Conservation (phyloP, 257 asterid species). For the Solanum acaule region DNA sequence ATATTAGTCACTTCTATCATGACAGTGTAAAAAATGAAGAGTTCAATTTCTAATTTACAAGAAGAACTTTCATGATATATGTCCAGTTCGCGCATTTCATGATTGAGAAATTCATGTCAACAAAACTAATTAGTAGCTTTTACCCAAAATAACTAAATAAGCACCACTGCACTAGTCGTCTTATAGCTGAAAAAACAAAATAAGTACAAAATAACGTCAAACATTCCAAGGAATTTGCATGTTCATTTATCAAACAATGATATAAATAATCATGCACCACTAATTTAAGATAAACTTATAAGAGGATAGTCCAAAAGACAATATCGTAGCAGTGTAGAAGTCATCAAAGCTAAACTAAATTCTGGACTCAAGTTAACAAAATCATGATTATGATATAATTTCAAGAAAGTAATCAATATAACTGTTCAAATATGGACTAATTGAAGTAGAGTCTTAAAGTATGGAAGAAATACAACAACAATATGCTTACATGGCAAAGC, state of each 20-base stretch:
- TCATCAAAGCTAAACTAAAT: background rate
- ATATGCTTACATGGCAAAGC: constrained; percentile 59
- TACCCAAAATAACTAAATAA: background rate
- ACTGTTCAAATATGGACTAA: constrained; percentile 48
- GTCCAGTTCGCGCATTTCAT: too few species aligned
- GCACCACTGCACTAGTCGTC: background rate
- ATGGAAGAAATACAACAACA: constrained; percentile 29
- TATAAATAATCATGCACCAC: background rate
- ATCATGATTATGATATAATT: background rate
- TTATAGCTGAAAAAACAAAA: background rate
- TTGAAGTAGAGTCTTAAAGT: constrained; percentile 26
- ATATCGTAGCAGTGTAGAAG: background rate
- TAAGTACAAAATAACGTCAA: background rate
- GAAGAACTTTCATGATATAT: background rate
- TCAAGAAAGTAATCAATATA: constrained; percentile 21
- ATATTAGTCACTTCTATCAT: background rate
- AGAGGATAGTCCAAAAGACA: background rate
- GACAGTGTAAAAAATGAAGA: background rate
- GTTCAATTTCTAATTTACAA: background rate
- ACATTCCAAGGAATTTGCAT: background rate
- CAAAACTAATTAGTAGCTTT: background rate
- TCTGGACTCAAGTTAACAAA: background rate
- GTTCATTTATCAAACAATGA: background rate
- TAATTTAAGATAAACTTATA: background rate
- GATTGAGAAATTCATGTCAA: background rate